Percentiles rank a stretch among this genome's conserved stretches.
These are phyloP conservation scores for Pelagophyceae sp. DNA, from an alignment of 352 stramenopile species.

Conservation along the genomic window DNA sequence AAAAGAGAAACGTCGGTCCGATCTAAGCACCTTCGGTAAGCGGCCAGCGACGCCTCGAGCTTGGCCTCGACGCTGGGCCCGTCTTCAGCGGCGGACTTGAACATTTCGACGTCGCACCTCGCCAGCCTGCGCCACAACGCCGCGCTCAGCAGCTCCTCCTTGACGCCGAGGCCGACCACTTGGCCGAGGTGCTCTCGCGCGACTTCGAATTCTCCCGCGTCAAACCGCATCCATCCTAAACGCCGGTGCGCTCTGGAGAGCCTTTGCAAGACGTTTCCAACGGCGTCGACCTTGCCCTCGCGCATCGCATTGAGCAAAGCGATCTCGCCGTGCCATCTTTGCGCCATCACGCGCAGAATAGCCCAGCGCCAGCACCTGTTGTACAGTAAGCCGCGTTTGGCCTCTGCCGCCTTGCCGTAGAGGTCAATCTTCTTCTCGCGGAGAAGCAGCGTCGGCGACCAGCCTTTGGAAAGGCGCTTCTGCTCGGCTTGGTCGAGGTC, in stretches of 20 bases:
- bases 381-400: background rate
- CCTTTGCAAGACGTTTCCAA: background rate
- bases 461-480: no score
- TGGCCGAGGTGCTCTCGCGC: background rate
- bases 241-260: background rate
- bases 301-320: background rate
- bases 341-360: background rate
- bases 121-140: background rate
- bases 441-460: slow-evolving; percentile 2
- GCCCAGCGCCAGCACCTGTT: background rate
- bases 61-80: background rate
- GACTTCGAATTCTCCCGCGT: background rate
- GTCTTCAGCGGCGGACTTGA: background rate
- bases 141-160: background rate
- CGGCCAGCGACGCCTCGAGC: background rate
- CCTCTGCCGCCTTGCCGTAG: background rate
- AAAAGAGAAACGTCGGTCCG: background rate
- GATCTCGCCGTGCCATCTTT: background rate
- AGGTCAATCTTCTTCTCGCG: background rate
- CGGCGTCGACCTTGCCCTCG: background rate
- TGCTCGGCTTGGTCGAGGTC: no score
- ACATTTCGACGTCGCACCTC: background rate
- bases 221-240: background rate
- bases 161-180: background rate
- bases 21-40: background rate